Conservation (phyloP, 2,329 filamentous ascomycete species). For the Colletotrichum siamense region DNA sequence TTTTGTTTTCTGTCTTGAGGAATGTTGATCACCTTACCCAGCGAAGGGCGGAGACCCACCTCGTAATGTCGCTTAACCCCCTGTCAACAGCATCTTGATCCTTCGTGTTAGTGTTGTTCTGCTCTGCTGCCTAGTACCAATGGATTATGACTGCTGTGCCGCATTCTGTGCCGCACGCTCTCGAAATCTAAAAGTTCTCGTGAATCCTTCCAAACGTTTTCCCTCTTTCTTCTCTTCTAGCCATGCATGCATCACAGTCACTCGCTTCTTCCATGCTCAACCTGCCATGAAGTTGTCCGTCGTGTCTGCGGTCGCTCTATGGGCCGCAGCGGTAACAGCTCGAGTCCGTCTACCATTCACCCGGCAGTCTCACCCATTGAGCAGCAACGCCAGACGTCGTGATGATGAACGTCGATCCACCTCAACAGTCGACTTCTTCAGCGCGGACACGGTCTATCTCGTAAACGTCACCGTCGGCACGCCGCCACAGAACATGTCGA, state of each 20-base stretch:
- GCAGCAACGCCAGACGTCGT: background rate
- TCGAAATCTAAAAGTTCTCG: background rate
- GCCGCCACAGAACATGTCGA: slow-evolving; percentile 3
- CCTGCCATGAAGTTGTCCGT: background rate
- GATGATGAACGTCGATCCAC: background rate
- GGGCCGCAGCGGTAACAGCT: background rate
- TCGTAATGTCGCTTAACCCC: slow-evolving; percentile 9
- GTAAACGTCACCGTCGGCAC: slow-evolving; percentile 19
- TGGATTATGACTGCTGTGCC: background rate
- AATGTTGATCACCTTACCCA: background rate
- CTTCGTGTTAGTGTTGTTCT: background rate
- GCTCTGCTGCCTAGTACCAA: slow-evolving; percentile 2
- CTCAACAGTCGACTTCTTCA: background rate
- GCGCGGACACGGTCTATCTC: background rate
- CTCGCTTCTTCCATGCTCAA: background rate
- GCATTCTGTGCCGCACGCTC: background rate
- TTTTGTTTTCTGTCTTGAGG: background rate
- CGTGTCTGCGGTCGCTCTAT: background rate
- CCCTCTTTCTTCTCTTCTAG: background rate
- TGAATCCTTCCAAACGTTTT: background rate
- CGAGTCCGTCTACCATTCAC: slow-evolving; percentile 1
- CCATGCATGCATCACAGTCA: background rate
- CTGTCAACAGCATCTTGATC: background rate
- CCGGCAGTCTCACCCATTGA: background rate
- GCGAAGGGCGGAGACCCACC: background rate